Base-by-base conservation (phyloP, 768 basidiomycete genomes). In the Cyclocybe aegerita region DNA sequence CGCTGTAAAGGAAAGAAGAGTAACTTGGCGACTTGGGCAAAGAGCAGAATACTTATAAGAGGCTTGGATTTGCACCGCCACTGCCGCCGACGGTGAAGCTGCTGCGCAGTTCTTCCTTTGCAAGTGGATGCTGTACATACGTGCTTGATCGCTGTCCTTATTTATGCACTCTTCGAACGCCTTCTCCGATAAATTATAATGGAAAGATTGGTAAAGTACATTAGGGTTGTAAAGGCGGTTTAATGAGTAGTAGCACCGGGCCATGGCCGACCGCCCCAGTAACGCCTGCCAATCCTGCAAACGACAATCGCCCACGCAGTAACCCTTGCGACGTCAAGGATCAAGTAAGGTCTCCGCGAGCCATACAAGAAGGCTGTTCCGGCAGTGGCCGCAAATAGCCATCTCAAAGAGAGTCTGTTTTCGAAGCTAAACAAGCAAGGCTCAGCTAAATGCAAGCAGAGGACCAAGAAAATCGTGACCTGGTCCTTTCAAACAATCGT, bases 281-380 rank as follows among this genome's bases (percentile, higher is more conserved):
- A 81, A 29, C 75, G 69, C 46, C 72, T 72, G 1, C 78, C 81
- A 29, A 85, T 70, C 51, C 77, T 68, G 48, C 70, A 48, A 4
- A 73, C 60, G 7, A 82, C 75, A 41, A 82, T 58, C 37, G 78
- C 56, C 12, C 72, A 73, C 47, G 82, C 56, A 7, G 70, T 70
- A 34, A 79, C 59, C 55, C 80, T 81, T 0, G 80, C 79, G 32
- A 67, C 75, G 46, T 90, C 83, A 60, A 87, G 87, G 36, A 90
- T 77, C 43, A 76, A 60, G 60, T 88, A 89, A 2, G 83, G 79
- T 57, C 70, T 73, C 23, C 83, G 73, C n/a, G 87, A 79, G 10
- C 90, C 91, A 39, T 78, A 64, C n/a, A 86, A 52, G 59, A 90
- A 82, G 40, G 88, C 82, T 2, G 76, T 65, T 5, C 62, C 61